Conservation (phyloP, 306 rosid species). For the Medicago lupulina region DNA sequence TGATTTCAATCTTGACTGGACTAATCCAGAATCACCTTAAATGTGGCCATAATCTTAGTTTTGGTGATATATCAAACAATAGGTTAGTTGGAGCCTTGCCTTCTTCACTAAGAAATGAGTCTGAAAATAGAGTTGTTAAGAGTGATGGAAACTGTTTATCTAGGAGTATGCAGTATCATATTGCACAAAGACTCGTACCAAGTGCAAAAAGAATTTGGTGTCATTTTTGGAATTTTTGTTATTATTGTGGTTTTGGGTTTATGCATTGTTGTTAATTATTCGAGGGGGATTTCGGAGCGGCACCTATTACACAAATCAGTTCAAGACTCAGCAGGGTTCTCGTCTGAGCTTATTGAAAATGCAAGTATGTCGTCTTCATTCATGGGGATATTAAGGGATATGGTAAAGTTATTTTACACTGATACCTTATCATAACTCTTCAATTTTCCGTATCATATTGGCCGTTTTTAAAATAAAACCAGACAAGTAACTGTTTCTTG, state of each 20-base stretch:
- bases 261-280: slow-evolving; percentile 44
- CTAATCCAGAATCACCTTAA: slow-evolving; percentile 41
- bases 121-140: slow-evolving; percentile 49
- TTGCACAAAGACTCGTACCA: slow-evolving; percentile 52
- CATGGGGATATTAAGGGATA: no score
- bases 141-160: slow-evolving; percentile 79
- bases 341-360: no score
- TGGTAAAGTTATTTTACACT: no score
- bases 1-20: no score
- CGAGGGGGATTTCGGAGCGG: slow-evolving; percentile 60
- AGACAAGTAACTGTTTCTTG: no score
- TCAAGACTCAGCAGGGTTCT: slow-evolving; percentile 40
- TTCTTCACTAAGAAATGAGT: slow-evolving; percentile 58
- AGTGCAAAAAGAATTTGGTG: slow-evolving; percentile 53
- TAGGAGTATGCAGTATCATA: slow-evolving; percentile 55
- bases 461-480: no score
- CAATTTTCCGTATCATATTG: no score
- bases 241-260: slow-evolving; percentile 57
- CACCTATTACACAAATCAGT: slow-evolving; percentile 73
- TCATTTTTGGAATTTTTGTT: slow-evolving; percentile 61
- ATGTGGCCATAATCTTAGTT: slow-evolving; percentile 65
- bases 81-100: slow-evolving; percentile 73
- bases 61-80: slow-evolving; percentile 70
- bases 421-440: no score
- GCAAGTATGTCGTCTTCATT: no score